A percentile compares a stretch with the other conserved stretches of the same genome.
Conservation (phyloP, 1,284 basidiomycete genomes). For the Cryptococcus wingfieldii region DNA sequence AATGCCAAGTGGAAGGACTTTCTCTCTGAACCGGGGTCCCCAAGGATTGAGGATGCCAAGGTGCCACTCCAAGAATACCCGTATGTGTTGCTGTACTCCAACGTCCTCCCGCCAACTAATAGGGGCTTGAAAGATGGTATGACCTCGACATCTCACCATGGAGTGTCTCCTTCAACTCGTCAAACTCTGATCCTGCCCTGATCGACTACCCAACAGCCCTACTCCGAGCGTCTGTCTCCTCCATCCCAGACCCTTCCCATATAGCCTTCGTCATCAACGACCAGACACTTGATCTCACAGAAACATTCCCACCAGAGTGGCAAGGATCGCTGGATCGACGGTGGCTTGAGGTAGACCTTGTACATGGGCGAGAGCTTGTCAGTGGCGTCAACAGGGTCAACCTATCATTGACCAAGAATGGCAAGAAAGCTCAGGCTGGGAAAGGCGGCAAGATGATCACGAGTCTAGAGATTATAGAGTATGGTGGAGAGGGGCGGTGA, state of each 20-base stretch:
- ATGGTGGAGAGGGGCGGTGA: slow-evolving; percentile 62
- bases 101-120: background rate
- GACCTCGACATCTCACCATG: slow-evolving; percentile 59
- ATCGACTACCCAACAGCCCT: slow-evolving; percentile 59
- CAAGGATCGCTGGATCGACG: slow-evolving; percentile 40
- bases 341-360: slow-evolving; percentile 41
- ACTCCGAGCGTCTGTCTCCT: slow-evolving; percentile 69
- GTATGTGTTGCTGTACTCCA: slow-evolving; percentile 13
- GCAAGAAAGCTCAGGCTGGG: slow-evolving; percentile 55
- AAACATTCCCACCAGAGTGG: slow-evolving; percentile 26
- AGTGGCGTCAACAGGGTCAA: slow-evolving; percentile 52
- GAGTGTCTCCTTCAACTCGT: slow-evolving; percentile 60
- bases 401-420: slow-evolving; percentile 58
- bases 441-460: slow-evolving; percentile 59
- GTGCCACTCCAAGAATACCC: slow-evolving; percentile 71
- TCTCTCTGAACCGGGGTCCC: slow-evolving; percentile 53
- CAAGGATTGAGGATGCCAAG: slow-evolving; percentile 62
- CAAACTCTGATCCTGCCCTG: slow-evolving; percentile 22
- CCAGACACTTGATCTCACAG: slow-evolving; percentile 29
- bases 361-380: slow-evolving; percentile 3
- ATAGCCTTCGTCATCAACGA: slow-evolving; percentile 62
- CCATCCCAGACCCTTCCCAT: slow-evolving; percentile 59
- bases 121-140: slow-evolving; percentile 48
- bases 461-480: slow-evolving; percentile 71
- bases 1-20: slow-evolving; percentile 66